Evolutionary conservation across 768 basidiomycete species (phyloP), one percentile per base, ranked within the genome.

Genomic region (Trametopsis cervina): DNA sequence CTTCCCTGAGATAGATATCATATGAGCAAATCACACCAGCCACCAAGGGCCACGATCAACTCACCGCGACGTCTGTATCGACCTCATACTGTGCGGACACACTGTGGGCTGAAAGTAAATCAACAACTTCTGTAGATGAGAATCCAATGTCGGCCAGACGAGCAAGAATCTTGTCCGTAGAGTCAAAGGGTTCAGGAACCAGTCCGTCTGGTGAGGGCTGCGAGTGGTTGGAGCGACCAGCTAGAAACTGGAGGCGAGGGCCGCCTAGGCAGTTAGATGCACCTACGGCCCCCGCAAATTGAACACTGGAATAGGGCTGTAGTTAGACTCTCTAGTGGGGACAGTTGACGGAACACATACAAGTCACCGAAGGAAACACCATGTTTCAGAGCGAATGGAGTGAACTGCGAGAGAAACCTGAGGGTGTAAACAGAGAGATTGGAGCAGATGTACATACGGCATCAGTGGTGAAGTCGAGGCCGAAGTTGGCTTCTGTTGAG

Each of bases 131-230:
- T 24, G 50, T 47, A 10, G 56, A 54, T 1, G 47, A 36, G 50
- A 63, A 63, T 7, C 57, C 57, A 13, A 49, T 57, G 46, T 63
- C 61, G 11, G 43, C 46, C 38, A 61, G 45, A 13, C 60, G 60
- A 11, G 41, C 50, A 15, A 63, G 49, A 22, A 60, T 60, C n/a
- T 50, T 47, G 25, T 40, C 49, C 13, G 60, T 49, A 42, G 37
- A 37, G 54, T 63, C 58, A 41, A 52, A 49, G 7, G 49, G 42
- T 22, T 46, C 44, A 15, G 44, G 44, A 43, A 42, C 57, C 54
- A 27, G 51, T 49, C 43, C 33, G 21, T 46, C 44, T 18, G 22
- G 18, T 3, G 44, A 29, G 13, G 44, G 18, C n/a, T 13, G 18
- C 4, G 33, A 36, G 15, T 11, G 12, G 35, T 46, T 42, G 3